Base-by-base conservation (phyloP, 129 eudicot genomes). In the Lactuca sativa region DNA sequence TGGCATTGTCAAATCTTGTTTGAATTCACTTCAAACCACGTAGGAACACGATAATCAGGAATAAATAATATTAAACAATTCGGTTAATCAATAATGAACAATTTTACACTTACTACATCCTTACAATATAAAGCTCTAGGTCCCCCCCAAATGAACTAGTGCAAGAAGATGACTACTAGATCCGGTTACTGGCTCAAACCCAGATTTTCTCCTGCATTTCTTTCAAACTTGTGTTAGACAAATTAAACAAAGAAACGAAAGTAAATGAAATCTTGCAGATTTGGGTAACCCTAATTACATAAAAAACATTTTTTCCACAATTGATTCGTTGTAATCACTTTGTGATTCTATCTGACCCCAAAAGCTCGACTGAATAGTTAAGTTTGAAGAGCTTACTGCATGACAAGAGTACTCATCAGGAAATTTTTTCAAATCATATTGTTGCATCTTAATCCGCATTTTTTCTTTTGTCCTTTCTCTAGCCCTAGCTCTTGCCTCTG, bases 401-500 rank as follows among this genome's bases (percentile, higher is more conserved):
- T 41, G 64, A n/a, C 40, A 53, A 25, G 30, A 12, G 41, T 7
- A 41, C 48, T 74, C 65, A 72, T 79, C 69, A 6, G 67, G 43
- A 61, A 36, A 71, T 62, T 73, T 70, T 67, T 68, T 58, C 21
- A 15, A 43, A 32, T 76, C 76, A 5, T 52, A 33, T 2, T 74
- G 67, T 2, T 67, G 63, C 60, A 54, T 69, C 61, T 61, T 80
- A 56, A 54, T 70, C 14, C 33, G 55, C 58, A 79, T 63, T 66
- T 87, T 90, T 11, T 78, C 84, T 51, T 66, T 78, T 7, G 95
- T 82, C 58, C 97, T 81, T 54, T 87, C 91, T 56, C 95, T 86
- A 47, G 97, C 97, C 57, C 97, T 82, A 11, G 77, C 91, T 77
- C 95, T 82, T 14, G 95, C 97, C 82, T 78, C 83, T 36, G 83